Percentiles rank a stretch among this genome's conserved stretches.
Conservation (phyloP, 768 basidiomycete species). For the Daedaleopsis sinensis region DNA sequence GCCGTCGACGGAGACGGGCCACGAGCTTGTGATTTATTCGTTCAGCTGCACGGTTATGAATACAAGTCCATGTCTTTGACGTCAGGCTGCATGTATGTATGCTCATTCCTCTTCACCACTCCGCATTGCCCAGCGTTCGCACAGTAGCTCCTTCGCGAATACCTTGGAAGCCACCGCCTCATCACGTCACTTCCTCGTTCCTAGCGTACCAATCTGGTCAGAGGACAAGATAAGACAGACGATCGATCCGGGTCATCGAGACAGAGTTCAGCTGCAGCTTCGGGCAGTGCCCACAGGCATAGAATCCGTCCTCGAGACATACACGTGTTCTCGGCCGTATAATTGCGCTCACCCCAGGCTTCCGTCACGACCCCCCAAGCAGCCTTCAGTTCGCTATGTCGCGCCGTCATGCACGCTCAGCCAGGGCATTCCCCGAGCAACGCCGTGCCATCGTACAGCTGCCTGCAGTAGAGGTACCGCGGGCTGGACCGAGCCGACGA, state of each 20-base stretch:
- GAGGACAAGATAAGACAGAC: not conserved
- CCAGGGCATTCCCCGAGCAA: not conserved
- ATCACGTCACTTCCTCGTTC: not conserved
- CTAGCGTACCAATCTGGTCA: not conserved
- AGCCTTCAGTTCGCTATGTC: not conserved
- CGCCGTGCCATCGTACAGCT: not conserved
- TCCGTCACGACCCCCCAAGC: not conserved
- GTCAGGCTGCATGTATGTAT: not conserved
- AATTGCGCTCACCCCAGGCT: not conserved
- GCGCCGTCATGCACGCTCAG: not conserved
- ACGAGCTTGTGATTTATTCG: not conserved
- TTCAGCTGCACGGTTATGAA: not conserved
- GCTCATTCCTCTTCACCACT: not conserved
- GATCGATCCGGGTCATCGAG: not conserved
- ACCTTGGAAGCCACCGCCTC: not conserved
- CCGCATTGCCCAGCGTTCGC: not conserved
- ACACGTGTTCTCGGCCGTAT: not conserved
- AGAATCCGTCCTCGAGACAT: not conserved
- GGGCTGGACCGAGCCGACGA: not conserved
- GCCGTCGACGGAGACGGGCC: not conserved
- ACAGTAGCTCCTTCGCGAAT: not conserved
- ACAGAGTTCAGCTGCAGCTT: not conserved
- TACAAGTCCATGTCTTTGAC: not conserved
- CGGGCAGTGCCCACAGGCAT: not conserved
- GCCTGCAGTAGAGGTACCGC: not conserved